Evolutionary conservation across 441 rosid species (phyloP), one percentile per base, ranked within the genome.

Genomic region (Euphorbia schlechtendalii): DNA sequence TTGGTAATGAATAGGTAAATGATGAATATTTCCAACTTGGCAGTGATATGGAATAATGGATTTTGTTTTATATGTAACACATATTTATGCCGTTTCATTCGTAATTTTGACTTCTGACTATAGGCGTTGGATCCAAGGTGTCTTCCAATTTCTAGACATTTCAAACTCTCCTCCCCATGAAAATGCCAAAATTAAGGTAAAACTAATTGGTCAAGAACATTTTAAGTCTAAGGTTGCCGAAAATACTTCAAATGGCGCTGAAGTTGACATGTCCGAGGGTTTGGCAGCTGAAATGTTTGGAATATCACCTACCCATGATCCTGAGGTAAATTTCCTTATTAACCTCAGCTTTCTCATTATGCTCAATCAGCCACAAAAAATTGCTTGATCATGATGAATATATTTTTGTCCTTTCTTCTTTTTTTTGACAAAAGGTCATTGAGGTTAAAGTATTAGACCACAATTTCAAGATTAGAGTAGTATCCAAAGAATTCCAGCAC

Each of bases 81-180:
- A 20, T 56, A 32, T 54, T 38, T 4, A 49, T 66, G 48, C 41
- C 67, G n/a, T 41, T 30, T 48, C n/a, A 10, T 34, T 11, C 70
- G 59, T 34, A 15, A 56, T 57, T 51, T 20, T 68, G 36, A 46
- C 57, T 36, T 66, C 46, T 78, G 71, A 69, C 70, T 78, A 56
- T 68, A 88, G 90, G 81, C 87, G 95, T 61, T 93, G 99, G 99
- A 79, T 90, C 74, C 99, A 93, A 82, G 96, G 95, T 51, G 86
- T 83, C 51, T 90, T 93, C 75, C 74, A 80, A 57, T 65, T 46
- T 59, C 76, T 88, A 69, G 79, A 76, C 20, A 27, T 28, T 36
- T 65, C 36, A 13, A 60, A 73, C 62, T 38, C 73, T 68, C 14
- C 69, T 52, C 65, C 60, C 43, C 41, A 67, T 56, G 46, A 34